Evolutionary conservation across 768 basidiomycete species (phyloP), one percentile per base, ranked within the genome.

Genomic region (Sarcomyxa edulis): DNA sequence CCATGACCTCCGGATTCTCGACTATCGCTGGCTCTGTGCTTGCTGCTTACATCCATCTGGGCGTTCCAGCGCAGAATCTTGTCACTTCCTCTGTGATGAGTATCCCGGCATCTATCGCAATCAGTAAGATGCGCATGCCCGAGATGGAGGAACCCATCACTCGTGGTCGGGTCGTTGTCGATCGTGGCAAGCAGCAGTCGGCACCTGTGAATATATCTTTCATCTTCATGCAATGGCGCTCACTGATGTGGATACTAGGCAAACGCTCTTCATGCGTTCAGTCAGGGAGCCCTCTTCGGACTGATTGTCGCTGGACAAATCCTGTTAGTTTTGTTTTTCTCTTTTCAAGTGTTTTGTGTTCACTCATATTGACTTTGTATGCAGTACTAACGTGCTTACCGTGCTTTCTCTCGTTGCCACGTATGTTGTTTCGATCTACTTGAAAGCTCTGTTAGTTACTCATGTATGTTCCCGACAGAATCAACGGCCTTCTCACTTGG

Each of bases 21-120:
- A 93, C 90, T 36, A 95, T 95, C 49, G 84, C 93, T 39, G 92
- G 93, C 29, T 89, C 87, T 23, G 91, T 96, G 9, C 71, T 96
- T 32, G 69, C 75, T 39, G 91, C 88, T 20, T 95, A 94, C 57
- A 84, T 93, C 55, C 65, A 56, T 46, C 66, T 84, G 47, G 89
- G 84, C 26, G 84, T 90, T 22, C 86, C 86, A 7, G 58, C 86
- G 4, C 73, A 83, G 57, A 92, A 86, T 53, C 68, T 91, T 16
- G 68, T 92, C 49, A 93, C 91, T 2, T 84, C 92, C 5, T 90
- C 88, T 6, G 84, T 94, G 43, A 95, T 95, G 92, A 86, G 83
- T 57, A 95, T 96, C 44, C 93, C 93, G 14, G 93, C 92, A 0
- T 92, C 90, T 10, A 93, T 95, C 55, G 76, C 91, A 2, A 92